Evolutionary conservation across 1,139 yeast species (phyloP), one percentile per base, ranked within the genome.

Genomic region (Geotrichum cucujoidarum): DNA sequence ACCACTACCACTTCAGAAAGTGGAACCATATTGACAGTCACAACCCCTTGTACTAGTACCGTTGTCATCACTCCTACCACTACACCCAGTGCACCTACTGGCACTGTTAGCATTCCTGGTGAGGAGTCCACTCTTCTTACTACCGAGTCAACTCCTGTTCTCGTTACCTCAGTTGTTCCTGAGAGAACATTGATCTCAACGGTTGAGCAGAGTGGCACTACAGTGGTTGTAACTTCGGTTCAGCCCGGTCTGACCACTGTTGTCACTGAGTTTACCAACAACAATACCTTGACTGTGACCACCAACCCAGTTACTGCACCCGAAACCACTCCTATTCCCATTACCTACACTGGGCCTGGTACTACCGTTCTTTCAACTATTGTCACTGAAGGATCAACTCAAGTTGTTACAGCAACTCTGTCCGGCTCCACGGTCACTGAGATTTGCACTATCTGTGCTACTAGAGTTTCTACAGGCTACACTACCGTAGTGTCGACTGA

Each of bases 231-330:
- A n/a, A 37, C 31, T n/a, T 8, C 31, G 6, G 24, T 11, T 11
- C 20, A 6, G 2, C 40, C 40, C n/a, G 31, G 20, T 2, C 18
- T 11, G 7, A 37, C 39, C 24, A 39, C 42, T 4, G 29, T 22
- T 21, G 25, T 35, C 7, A 35, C 39, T 4, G 39, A 18, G 14
- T 17, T 13, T 13, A 11, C 29, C 11, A 20, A 18, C 22, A 37
- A 18, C 14, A 16, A 13, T 20, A 37, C 40, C 11, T 6, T 37
- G 31, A 24, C 40, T 4, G 3, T 25, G 14, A 37, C 40, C 24
- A 24, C 40, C 11, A 37, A 11, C n/a, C 20, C 40, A 13, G 25
- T 34, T 4, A 22, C 40, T 24, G 40, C 30, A 4, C 31, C 40
- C 11, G 31, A 30, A n/a, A 37, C 31, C 3, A 37, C 30, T 5